A percentile compares a stretch with the other conserved stretches of the same genome.
Evolutionary conservation across 305 asterid genomes (phyloP).

Genomic region (Plantago rigida): DNA sequence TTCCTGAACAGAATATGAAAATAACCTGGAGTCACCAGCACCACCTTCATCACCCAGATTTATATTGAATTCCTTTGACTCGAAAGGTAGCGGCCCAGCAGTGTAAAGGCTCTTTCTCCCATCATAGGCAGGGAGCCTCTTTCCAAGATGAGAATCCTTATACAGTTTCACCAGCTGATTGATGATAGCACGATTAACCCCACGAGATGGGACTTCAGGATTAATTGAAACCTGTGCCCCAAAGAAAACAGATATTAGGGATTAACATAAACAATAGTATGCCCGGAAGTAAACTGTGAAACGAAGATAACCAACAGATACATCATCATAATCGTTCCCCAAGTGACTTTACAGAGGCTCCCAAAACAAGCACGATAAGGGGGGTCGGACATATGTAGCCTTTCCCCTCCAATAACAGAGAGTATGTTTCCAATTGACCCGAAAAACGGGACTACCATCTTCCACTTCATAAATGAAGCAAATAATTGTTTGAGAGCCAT

Average conservation of each 20-base stretch:
- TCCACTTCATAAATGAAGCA: no score
- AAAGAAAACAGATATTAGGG: conserved; percentile 1
- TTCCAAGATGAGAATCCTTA: conserved; percentile 72
- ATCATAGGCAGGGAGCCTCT: conserved; percentile 91
- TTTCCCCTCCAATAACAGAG: no score
- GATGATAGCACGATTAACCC: conserved; percentile 89
- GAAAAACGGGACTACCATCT: no score
- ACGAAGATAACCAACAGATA: no score
- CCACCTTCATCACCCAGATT: conserved; percentile 73
- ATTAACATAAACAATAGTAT: neutral
- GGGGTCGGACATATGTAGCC: no score
- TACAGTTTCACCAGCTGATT: conserved; percentile 58
- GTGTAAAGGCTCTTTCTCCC: conserved; percentile 92
- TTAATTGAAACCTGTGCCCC: conserved; percentile 56
- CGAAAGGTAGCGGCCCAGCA: conserved; percentile 90
- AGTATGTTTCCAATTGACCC: no score
- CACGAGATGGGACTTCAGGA: conserved; percentile 77
- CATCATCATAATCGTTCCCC: no score
- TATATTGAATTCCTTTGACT: conserved; percentile 58
- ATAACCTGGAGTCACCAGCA: conserved; percentile 52
- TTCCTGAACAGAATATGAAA: no score
- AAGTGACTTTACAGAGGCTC: neutral
- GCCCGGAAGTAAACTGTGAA: neutral
- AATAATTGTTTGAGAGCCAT: no score
- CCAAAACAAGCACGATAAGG: no score